A percentile compares a stretch with the other conserved stretches of the same genome.
phyloP scores from a whole-genome alignment of 495 filamentous ascomycete species.

The Paragyromitra xinjiangensis region DNA sequence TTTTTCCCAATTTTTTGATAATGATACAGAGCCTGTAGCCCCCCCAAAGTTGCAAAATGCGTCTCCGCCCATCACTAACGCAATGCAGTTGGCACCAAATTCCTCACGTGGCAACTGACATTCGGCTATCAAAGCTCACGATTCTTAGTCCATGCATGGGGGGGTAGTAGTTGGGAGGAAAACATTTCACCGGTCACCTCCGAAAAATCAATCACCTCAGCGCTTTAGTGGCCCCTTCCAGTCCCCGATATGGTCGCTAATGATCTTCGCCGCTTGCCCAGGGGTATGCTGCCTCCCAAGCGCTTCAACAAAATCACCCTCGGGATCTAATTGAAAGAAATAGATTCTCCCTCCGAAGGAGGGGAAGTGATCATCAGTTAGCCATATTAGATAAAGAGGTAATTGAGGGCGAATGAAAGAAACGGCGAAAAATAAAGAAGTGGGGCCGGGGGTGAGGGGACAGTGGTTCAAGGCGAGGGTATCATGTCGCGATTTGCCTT shows the following conservation, averaged over 20 bases:
- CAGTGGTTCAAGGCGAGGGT: slow-evolving; percentile 1
- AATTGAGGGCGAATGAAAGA: neutral
- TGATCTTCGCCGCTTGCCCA: slow-evolving; percentile 82
- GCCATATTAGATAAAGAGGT: neutral
- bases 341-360: slow-evolving; percentile 9
- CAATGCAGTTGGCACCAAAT: slow-evolving; percentile 1
- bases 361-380: slow-evolving; percentile 26
- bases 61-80: neutral
- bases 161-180: neutral
- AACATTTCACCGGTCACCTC: slow-evolving; percentile 12
- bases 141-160: slow-evolving; percentile 8
- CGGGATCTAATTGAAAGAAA: slow-evolving; percentile 72
- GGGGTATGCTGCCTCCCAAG: slow-evolving; percentile 93
- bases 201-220: slow-evolving; percentile 23
- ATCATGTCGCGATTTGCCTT: neutral
- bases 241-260: slow-evolving; percentile 86
- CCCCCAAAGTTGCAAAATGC: neutral
- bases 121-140: slow-evolving; percentile 23
- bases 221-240: slow-evolving; percentile 71
- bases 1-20: slow-evolving; percentile 18
- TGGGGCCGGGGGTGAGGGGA: neutral
- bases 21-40: slow-evolving; percentile 20
- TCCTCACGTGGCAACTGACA: neutral
- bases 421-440: neutral
- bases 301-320: slow-evolving; percentile 97